Conservation (phyloP, 805 yeast genomes). For the Candida broadrunensis region DNA sequence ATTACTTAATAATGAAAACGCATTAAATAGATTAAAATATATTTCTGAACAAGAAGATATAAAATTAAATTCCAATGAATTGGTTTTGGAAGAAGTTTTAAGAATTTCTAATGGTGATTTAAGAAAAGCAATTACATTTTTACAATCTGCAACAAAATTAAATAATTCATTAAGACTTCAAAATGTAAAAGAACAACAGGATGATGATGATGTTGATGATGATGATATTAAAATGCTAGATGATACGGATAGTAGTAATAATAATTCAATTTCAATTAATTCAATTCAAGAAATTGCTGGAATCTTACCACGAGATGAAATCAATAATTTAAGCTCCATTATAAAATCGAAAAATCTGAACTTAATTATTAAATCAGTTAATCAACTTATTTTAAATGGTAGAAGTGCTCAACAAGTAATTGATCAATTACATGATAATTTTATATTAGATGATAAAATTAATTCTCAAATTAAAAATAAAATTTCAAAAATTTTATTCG, state of each 20-base stretch:
- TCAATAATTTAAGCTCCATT: conserved; percentile 40
- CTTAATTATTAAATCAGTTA: conserved; percentile 41
- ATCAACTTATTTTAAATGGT: conserved; percentile 57
- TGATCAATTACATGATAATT: conserved; percentile 66
- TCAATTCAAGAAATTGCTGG: conserved; percentile 75
- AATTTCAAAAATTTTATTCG: conserved; percentile 65
- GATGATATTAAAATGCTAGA: conserved; percentile 16
- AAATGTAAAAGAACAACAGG: not conserved
- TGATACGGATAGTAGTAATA: conserved; percentile 22
- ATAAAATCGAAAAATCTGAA: conserved; percentile 22
- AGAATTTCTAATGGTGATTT: conserved; percentile 84
- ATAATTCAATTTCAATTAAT: conserved; percentile 34
- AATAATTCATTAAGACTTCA: conserved; percentile 21
- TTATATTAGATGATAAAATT: conserved; percentile 54
- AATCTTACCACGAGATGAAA: conserved; percentile 51
- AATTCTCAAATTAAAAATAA: conserved; percentile 56
- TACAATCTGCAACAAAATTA: conserved; percentile 78
- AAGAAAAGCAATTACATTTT: conserved; percentile 85
- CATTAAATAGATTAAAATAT: conserved; percentile 61
- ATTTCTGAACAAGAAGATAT: conserved; percentile 48
- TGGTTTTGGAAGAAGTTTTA: conserved; percentile 61
- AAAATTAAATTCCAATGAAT: conserved; percentile 35
- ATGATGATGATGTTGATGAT: no score
- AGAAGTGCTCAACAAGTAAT: conserved; percentile 77
- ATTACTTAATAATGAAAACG: conserved; percentile 67